A percentile compares a stretch with the other conserved stretches of the same genome.
These are phyloP conservation scores for Aspergillus conjunctus DNA, from an alignment of 495 filamentous ascomycete species.

Conservation along the genomic window DNA sequence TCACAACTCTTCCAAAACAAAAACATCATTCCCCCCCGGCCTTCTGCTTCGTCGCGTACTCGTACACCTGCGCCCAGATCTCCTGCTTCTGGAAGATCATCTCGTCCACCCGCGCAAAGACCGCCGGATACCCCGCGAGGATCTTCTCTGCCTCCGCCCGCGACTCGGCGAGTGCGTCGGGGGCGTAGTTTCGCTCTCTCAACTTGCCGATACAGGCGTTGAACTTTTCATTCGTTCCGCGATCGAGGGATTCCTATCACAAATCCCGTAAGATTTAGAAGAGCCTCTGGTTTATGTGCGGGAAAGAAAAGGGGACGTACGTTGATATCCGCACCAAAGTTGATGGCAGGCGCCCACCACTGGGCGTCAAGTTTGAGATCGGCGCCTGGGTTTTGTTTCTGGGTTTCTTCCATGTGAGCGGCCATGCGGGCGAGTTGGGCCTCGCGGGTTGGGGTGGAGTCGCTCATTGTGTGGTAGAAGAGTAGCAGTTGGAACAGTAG, in stretches of 20 bases:
- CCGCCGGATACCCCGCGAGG: neutral
- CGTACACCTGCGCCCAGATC: neutral
- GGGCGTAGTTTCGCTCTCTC: neutral
- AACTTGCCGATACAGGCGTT: neutral
- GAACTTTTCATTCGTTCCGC: neutral
- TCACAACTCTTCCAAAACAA: neutral
- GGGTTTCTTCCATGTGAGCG: neutral
- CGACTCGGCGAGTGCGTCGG: neutral
- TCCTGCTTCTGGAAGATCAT: neutral
- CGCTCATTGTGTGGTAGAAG: neutral
- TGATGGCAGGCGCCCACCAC: neutral
- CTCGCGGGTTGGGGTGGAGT: neutral
- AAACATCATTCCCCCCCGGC: neutral
- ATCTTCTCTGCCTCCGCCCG: slow-evolving; percentile 1
- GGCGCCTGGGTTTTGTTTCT: neutral
- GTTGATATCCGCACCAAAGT: neutral
- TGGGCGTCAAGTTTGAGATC: neutral
- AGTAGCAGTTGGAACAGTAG: no score
- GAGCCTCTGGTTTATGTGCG: no score
- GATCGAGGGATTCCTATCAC: neutral
- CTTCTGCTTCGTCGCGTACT: neutral
- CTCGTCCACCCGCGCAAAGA: slow-evolving; percentile 1
- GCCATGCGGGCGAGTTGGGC: neutral
- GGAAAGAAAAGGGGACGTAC: no score
- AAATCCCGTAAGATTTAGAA: no score